phyloP scores from a whole-genome alignment of 257 asterid genomes.

The Craterostigma plantagineum region DNA sequence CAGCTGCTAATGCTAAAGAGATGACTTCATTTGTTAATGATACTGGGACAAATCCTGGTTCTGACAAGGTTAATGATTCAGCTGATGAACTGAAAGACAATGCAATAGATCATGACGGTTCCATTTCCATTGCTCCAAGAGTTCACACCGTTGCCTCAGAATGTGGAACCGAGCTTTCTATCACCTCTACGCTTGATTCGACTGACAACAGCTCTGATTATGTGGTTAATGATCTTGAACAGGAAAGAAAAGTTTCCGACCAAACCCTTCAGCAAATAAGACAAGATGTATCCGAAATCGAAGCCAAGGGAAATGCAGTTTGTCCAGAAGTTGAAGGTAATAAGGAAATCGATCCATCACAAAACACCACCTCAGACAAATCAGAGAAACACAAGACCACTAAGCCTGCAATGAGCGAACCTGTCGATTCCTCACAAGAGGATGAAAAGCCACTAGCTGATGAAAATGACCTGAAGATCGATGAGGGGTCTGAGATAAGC shows the following conservation, averaged over 20 bases:
- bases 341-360: slow-evolving; percentile 18
- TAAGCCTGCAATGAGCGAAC: slow-evolving; percentile 14
- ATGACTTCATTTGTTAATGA: slow-evolving; percentile 21
- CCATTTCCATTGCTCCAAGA: slow-evolving; percentile 15
- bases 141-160: slow-evolving; percentile 56
- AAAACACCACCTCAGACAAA: slow-evolving; percentile 2
- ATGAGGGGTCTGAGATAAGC: slow-evolving; percentile 25
- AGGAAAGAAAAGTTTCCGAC: slow-evolving; percentile 20
- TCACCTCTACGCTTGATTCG: slow-evolving; percentile 76
- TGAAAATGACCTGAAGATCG: slow-evolving; percentile 18
- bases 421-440: slow-evolving; percentile 11
- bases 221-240: slow-evolving; percentile 24
- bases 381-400: slow-evolving; percentile 14
- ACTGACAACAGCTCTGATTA: slow-evolving; percentile 41
- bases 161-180: slow-evolving; percentile 75
- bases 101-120: slow-evolving; percentile 21
- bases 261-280: slow-evolving; percentile 15
- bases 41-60: slow-evolving; percentile 21
- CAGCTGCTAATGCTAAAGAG: slow-evolving; percentile 25
- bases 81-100: slow-evolving; percentile 23
- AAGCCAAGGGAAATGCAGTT: slow-evolving; percentile 13
- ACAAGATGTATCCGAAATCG: slow-evolving; percentile 19
- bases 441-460: slow-evolving; percentile 24
- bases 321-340: too few species aligned
- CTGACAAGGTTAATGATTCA: slow-evolving; percentile 20